Conservation (phyloP, 495 filamentous ascomycete genomes). For the Tuber umbilicatum region DNA sequence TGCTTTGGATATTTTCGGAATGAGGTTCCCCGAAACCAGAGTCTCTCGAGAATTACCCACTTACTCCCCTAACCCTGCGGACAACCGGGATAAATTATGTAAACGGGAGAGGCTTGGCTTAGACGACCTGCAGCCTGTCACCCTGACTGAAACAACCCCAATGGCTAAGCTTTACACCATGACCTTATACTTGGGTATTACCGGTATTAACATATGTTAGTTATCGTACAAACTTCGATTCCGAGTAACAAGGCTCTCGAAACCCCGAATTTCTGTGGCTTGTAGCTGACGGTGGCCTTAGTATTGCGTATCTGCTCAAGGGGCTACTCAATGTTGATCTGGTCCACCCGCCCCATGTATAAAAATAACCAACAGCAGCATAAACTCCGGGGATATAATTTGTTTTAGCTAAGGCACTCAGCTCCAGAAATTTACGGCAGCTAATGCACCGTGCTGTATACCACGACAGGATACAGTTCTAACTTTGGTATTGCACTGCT, state of each 20-base stretch:
- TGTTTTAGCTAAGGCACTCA: neutral
- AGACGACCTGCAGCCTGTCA: neutral
- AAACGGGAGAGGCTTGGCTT: neutral
- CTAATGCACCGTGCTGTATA: neutral
- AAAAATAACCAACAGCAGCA: neutral
- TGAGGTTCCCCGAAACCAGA: slow-evolving; percentile 22
- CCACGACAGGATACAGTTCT: neutral
- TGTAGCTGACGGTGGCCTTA: neutral
- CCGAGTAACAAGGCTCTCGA: neutral
- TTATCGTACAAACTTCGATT: neutral
- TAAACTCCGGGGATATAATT: neutral
- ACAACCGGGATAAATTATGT: neutral
- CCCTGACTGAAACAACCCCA: neutral
- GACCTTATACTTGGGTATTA: no score
- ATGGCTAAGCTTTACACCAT: neutral
- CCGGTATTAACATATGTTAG: no score
- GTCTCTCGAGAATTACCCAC: neutral
- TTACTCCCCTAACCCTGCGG: slow-evolving; percentile 29
- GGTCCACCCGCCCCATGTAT: neutral
- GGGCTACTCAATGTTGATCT: neutral
- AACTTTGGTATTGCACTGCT: neutral
- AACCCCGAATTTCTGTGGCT: neutral
- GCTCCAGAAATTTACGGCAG: neutral
- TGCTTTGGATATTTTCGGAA: slow-evolving; percentile 16
- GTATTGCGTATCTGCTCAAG: neutral